These are phyloP conservation scores for Aspergillus proliferans DNA, from an alignment of 2,329 filamentous ascomycete genomes.

Conservation along the genomic window DNA sequence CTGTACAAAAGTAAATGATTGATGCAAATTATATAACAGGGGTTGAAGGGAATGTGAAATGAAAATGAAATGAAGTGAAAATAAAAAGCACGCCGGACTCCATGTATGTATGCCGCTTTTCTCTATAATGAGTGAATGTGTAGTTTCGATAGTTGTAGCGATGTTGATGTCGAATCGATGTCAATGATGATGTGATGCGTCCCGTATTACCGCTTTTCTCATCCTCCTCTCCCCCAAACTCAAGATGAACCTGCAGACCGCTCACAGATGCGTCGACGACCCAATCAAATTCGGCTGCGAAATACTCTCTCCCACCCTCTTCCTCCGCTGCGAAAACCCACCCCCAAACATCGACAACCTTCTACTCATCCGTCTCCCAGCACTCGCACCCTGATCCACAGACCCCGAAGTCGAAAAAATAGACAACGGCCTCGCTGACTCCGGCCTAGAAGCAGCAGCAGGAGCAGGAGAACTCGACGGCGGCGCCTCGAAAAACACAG, in stretches of 20 bases:
- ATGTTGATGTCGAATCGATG: not conserved
- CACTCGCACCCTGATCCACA: conserved; percentile 11
- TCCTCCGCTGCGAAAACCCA: conserved; percentile 2
- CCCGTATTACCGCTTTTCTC: too few species aligned
- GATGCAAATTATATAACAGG: too few species aligned
- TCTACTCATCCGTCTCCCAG: conserved; percentile 18
- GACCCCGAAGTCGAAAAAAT: conserved; percentile 12
- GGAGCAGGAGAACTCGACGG: conserved; percentile 7
- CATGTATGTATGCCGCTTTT: not conserved
- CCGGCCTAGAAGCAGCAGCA: not conserved
- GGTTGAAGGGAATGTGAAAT: not conserved
- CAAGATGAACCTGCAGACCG: not conserved
- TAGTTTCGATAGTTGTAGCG: not conserved
- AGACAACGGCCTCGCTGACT: conserved; percentile 17
- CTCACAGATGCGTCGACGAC: conserved; percentile 22
- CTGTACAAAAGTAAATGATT: too few species aligned
- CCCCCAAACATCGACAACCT: conserved; percentile 20
- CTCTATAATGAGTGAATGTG: not conserved
- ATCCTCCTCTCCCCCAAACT: too few species aligned
- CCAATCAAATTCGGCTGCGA: conserved; percentile 30
- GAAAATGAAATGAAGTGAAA: not conserved
- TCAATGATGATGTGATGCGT: not conserved
- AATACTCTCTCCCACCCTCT: conserved; percentile 18
- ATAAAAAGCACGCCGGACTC: not conserved
- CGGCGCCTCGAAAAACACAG: conserved; percentile 9